phyloP scores from a whole-genome alignment of 1,284 basidiomycete genomes.

The Ustilago esculenta region DNA sequence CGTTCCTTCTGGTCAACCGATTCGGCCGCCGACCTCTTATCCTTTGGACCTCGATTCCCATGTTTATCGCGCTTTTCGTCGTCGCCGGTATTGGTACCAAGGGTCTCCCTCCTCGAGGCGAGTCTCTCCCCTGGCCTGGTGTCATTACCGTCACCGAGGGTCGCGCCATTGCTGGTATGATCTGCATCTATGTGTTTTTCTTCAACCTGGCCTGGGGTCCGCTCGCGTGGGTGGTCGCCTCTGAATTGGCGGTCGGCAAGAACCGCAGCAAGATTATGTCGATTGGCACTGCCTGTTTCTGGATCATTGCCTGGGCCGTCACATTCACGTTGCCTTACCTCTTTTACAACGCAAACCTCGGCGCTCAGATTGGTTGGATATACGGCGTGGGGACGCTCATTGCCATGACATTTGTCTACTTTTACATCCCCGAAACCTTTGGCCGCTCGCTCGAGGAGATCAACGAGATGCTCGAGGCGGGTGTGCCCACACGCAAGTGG shows the following conservation, averaged over 20 bases:
- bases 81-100: conserved; percentile 67
- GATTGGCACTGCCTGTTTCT: conserved; percentile 69
- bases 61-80: conserved; percentile 68
- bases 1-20: conserved; percentile 69
- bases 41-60: conserved; percentile 68
- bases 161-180: conserved; percentile 69
- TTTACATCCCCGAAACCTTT: conserved; percentile 67
- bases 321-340: conserved; percentile 63
- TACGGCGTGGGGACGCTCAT: conserved; percentile 67
- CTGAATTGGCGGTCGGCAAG: conserved; percentile 68
- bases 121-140: conserved; percentile 41
- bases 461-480: conserved; percentile 58
- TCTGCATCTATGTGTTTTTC: conserved; percentile 69
- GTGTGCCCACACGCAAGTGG: conserved; percentile 56
- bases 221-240: conserved; percentile 68
- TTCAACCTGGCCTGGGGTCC: conserved; percentile 70
- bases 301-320: conserved; percentile 69
- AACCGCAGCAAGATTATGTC: conserved; percentile 70
- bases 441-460: conserved; percentile 61
- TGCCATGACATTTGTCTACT: conserved; percentile 69
- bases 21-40: conserved; percentile 69
- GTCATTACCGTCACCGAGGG: conserved; percentile 54
- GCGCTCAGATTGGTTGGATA: conserved; percentile 68
- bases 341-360: conserved; percentile 67
- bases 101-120: conserved; percentile 46